Conservation (phyloP, 805 yeast species). For the Tetrapisispora iriomotensis region DNA sequence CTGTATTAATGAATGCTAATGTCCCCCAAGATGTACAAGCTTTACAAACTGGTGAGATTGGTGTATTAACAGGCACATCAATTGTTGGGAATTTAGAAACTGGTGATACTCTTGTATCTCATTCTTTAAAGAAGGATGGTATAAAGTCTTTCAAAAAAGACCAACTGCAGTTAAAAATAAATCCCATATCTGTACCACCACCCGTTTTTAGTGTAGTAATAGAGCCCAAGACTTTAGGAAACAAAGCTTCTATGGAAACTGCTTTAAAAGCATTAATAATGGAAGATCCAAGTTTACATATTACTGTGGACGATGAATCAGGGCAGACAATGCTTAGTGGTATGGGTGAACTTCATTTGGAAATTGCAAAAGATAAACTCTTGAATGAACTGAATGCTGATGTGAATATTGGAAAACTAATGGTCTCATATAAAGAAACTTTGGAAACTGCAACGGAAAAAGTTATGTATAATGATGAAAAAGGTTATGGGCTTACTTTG, state of each 20-base stretch:
- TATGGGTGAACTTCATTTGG: conserved; percentile 95
- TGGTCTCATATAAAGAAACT: conserved; percentile 84
- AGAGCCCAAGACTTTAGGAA: conserved; percentile 79
- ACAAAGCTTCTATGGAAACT: conserved; percentile 59
- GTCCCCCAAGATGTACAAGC: conserved; percentile 58
- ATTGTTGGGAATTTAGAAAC: conserved; percentile 53
- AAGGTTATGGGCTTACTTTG: conserved; percentile 16
- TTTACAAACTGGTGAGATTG: conserved; percentile 74
- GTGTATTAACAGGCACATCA: conserved; percentile 42
- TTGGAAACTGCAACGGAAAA: conserved; percentile 15
- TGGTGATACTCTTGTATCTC: conserved; percentile 80
- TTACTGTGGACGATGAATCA: conserved; percentile 65
- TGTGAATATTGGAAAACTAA: conserved; percentile 70
- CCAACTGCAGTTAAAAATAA: conserved; percentile 38
- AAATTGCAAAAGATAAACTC: conserved; percentile 72
- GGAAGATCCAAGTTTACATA: conserved; percentile 83
- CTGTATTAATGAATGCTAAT: conserved; percentile 84
- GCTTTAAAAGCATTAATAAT: conserved; percentile 57
- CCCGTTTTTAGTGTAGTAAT: conserved; percentile 83
- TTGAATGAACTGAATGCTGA: conserved; percentile 76
- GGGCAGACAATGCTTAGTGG: conserved; percentile 94
- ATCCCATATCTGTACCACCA: conserved; percentile 81
- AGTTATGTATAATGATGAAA: conserved; percentile 8
- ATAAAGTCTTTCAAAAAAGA: conserved; percentile 34
- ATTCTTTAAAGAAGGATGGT: conserved; percentile 43